These are phyloP conservation scores for Pseudocercospora pini-densiflorae DNA, from an alignment of 2,329 filamentous ascomycete genomes.

Conservation along the genomic window DNA sequence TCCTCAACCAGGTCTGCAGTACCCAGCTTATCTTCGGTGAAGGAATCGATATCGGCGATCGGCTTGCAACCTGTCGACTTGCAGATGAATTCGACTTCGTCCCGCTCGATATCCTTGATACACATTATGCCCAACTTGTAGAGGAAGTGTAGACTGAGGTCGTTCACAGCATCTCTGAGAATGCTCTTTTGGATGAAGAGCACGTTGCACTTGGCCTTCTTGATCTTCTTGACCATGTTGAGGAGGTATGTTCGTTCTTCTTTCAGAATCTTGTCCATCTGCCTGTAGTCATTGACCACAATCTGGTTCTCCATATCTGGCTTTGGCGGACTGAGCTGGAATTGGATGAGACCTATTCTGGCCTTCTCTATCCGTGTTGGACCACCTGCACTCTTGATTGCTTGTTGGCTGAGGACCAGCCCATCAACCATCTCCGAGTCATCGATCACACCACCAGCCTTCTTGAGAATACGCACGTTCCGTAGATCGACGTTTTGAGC, in stretches of 20 bases:
- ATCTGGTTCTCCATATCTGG: constrained; percentile 99
- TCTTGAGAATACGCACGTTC: constrained; percentile 97
- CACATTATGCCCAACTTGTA: constrained; percentile 95
- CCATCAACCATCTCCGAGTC: constrained; percentile 98
- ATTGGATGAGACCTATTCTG: constrained; percentile 94
- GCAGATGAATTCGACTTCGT: constrained; percentile 99
- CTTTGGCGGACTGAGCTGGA: constrained; percentile 97
- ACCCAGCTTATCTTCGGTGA: constrained; percentile 97
- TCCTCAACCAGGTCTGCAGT: constrained; percentile 94
- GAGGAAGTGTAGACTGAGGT: constrained; percentile 95
- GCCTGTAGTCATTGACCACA: constrained; percentile 97
- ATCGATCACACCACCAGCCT: constrained; percentile 96
- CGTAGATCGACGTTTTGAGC: constrained; percentile 96
- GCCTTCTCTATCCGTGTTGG: constrained; percentile 96
- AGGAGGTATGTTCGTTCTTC: constrained; percentile 97
- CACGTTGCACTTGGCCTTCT: constrained; percentile 99
- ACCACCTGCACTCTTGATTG: constrained; percentile 91
- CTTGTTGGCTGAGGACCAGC: constrained; percentile 86
- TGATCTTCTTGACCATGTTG: constrained; percentile 99
- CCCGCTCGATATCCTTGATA: constrained; percentile 97
- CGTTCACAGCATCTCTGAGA: constrained; percentile 95
- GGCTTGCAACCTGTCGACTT: constrained; percentile 99
- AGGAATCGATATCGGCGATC: constrained; percentile 96
- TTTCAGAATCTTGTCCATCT: constrained; percentile 99
- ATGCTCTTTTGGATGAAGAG: constrained; percentile 99